phyloP scores from a whole-genome alignment of 1,284 basidiomycete genomes.

The Ustilago hordei region DNA sequence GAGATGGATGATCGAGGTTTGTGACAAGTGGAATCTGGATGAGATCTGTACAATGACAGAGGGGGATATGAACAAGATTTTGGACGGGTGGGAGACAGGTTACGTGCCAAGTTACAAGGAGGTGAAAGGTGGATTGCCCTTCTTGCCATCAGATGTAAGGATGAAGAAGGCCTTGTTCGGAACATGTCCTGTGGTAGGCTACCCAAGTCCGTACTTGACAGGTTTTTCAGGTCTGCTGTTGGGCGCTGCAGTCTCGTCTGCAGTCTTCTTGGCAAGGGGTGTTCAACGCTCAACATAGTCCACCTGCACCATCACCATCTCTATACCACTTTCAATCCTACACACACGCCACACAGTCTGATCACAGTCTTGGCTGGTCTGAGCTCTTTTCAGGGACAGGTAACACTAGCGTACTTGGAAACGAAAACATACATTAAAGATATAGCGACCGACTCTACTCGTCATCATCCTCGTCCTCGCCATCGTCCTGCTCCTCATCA shows the following conservation, averaged over 20 bases:
- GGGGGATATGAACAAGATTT: conserved; percentile 66
- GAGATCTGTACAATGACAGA: conserved; percentile 79
- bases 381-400: neutral
- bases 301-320: conserved; percentile 6
- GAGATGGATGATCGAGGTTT: conserved; percentile 93
- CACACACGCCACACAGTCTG: neutral
- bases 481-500: conserved; percentile 29
- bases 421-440: neutral
- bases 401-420: neutral
- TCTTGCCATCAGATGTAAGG: conserved; percentile 30
- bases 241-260: conserved; percentile 39
- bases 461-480: conserved; percentile 43
- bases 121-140: conserved; percentile 41
- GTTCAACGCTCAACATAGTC: conserved; percentile 23
- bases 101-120: conserved; percentile 61
- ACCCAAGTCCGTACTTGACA: conserved; percentile 55
- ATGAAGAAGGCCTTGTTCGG: conserved; percentile 54
- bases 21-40: conserved; percentile 84
- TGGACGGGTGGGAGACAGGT: conserved; percentile 69
- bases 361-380: neutral
- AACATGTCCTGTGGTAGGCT: conserved; percentile 60
- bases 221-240: conserved; percentile 43
- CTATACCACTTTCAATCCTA: conserved; percentile 11
- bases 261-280: conserved; percentile 34
- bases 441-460: conserved; percentile 5